These are phyloP conservation scores for Cordia subcordata DNA, from an alignment of 257 asterid species.

Conservation along the genomic window DNA sequence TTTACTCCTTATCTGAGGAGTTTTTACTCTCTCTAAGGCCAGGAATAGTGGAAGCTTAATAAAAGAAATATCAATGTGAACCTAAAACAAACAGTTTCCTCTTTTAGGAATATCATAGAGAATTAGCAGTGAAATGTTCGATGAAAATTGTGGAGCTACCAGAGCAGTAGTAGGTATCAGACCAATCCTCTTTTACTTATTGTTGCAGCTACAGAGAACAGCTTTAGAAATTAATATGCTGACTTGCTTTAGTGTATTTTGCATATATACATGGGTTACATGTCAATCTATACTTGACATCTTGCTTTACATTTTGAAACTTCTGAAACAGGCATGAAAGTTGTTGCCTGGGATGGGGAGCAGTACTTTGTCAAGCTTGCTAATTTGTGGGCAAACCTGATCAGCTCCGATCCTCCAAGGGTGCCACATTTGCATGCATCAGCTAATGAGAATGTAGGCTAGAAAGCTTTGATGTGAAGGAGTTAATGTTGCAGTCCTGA, in stretches of 20 bases:
- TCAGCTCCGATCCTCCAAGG: constrained; percentile 51
- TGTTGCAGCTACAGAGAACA: too few species aligned
- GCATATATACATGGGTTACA: not conserved
- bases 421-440: constrained; percentile 37
- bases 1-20: too few species aligned
- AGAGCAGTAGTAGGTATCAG: too few species aligned
- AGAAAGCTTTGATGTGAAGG: not conserved
- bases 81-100: too few species aligned
- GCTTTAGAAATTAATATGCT: too few species aligned
- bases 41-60: too few species aligned
- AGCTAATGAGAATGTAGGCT: constrained; percentile 9
- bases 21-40: too few species aligned
- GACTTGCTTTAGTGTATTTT: not conserved
- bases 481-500: not conserved
- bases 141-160: too few species aligned
- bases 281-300: not conserved
- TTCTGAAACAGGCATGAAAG: constrained; percentile 46
- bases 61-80: too few species aligned
- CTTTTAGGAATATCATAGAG: too few species aligned
- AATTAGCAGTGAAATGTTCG: too few species aligned
- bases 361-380: constrained; percentile 60
- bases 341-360: constrained; percentile 51
- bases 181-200: too few species aligned
- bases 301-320: constrained; percentile 1
- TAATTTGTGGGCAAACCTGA: constrained; percentile 63